Evolutionary conservation across 257 asterid genomes (phyloP), one percentile per base, ranked within the genome.

Genomic region (Solanum okadae): DNA sequence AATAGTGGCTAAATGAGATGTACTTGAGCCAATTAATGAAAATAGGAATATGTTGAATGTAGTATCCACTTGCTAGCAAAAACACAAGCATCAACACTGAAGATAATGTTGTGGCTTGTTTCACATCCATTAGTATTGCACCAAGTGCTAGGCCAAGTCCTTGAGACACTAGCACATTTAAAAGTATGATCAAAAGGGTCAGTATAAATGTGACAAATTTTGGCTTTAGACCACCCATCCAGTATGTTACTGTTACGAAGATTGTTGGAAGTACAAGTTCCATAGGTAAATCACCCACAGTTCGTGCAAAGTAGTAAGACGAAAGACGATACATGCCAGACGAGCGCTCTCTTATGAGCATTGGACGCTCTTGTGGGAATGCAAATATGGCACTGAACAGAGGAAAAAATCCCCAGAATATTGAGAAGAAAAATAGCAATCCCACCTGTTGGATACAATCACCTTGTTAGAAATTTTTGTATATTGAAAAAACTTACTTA

Each of bases 91-190:
- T 96, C 34, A 91, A 25, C 33, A 96, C 99, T 0, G 98, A 95
- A 0, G 98, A 93, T 2, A 95, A 38, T 2, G 98, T 93, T 1
- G 95, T 90, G 6, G 96, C 99, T 67, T 93, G 94, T 77, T 94
- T 96, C 23, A 93, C 91, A 42, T 96, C 98, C 98, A 96, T 96
- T 8, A 96, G 38, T 18, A 94, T 38, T 2, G 99, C 98, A 7
- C 98, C 99, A 16, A 96, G 96, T 10, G 99, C 98, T 13, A 95
- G 96, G 3, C 98, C 99, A 10, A 96, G 91, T 37, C 98, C 95
- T 86, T 96, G 99, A 4, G 99, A 92, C 0, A 94, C 98, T 20
- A 96, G 92, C 83, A 95, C 98, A 77, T 93, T 95, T 70, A 93
- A 91, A 12, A 96, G 96, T 83, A 96, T 82, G 88, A 94, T 88